Conservation (phyloP, 768 basidiomycete genomes). For the Pulveroboletus frians region DNA sequence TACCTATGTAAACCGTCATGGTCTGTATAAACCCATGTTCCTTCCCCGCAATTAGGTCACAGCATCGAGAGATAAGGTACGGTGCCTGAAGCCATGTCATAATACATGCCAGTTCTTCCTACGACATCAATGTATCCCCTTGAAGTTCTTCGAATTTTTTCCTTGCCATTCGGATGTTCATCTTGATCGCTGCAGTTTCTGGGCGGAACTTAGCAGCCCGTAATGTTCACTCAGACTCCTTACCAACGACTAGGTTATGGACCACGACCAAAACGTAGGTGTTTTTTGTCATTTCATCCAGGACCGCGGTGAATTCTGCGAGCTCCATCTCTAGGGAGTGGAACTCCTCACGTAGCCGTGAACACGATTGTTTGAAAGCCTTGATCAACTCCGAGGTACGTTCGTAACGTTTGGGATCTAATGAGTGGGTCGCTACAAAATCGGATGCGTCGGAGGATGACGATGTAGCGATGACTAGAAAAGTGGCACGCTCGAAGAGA, state of each 20-base stretch:
- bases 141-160: slow-evolving; percentile 88
- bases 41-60: neutral
- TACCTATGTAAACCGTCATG: slow-evolving; percentile 6
- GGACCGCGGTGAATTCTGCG: slow-evolving; percentile 78
- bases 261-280: slow-evolving; percentile 90
- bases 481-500: slow-evolving; percentile 95
- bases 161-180: slow-evolving; percentile 84
- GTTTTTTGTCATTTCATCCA: slow-evolving; percentile 90
- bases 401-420: slow-evolving; percentile 73
- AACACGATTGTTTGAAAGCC: slow-evolving; percentile 89
- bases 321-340: slow-evolving; percentile 83
- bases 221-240: slow-evolving; percentile 17
- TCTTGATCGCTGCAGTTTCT: slow-evolving; percentile 85
- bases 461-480: slow-evolving; percentile 92
- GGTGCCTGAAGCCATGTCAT: neutral
- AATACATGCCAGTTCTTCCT: slow-evolving; percentile 2
- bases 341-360: slow-evolving; percentile 80
- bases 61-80: neutral
- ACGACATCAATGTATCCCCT: slow-evolving; percentile 51
- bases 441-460: slow-evolving; percentile 38
- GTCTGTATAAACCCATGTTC: neutral
- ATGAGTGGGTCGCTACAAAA: slow-evolving; percentile 37
- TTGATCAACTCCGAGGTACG: slow-evolving; percentile 92
- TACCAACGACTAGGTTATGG: slow-evolving; percentile 85
- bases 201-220: slow-evolving; percentile 5